These are phyloP conservation scores for Mortierella claussenii DNA, from an alignment of 192 early-diverging fungal genomes.

Conservation along the genomic window DNA sequence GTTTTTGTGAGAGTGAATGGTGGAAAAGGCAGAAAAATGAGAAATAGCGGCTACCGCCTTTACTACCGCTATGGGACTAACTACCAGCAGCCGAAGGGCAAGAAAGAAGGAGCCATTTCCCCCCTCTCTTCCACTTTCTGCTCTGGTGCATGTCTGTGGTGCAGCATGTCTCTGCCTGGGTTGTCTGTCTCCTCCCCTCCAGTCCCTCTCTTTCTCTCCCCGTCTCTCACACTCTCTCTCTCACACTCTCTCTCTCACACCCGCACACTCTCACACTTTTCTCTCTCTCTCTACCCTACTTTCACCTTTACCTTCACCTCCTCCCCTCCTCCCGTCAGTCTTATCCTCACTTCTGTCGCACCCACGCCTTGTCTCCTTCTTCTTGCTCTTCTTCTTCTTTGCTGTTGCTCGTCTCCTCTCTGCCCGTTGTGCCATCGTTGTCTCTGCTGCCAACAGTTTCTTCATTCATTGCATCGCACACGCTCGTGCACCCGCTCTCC, in stretches of 20 bases:
- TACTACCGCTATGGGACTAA: no score
- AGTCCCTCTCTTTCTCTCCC: background rate
- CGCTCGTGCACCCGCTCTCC: background rate
- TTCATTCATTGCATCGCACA: conserved; percentile 2
- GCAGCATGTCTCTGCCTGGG: no score
- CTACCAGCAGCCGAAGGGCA: no score
- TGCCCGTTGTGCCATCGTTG: background rate
- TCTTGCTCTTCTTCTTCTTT: background rate
- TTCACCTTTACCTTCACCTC: background rate
- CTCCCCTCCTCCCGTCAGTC: background rate
- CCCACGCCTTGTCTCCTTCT: background rate
- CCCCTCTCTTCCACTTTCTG: no score
- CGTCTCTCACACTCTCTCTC: background rate
- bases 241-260: background rate
- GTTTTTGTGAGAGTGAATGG: no score
- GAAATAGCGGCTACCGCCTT: no score
- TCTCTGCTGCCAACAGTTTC: no score
- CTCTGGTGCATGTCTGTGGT: no score
- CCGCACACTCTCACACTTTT: background rate
- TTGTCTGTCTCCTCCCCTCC: background rate
- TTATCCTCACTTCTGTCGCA: background rate
- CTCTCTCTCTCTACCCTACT: background rate
- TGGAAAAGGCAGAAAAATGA: no score
- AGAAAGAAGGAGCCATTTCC: no score
- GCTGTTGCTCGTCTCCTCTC: background rate